Evolutionary conservation across 2,329 filamentous ascomycete genomes (phyloP), one percentile per base, ranked within the genome.

Genomic region (Stachybotrys chartarum): DNA sequence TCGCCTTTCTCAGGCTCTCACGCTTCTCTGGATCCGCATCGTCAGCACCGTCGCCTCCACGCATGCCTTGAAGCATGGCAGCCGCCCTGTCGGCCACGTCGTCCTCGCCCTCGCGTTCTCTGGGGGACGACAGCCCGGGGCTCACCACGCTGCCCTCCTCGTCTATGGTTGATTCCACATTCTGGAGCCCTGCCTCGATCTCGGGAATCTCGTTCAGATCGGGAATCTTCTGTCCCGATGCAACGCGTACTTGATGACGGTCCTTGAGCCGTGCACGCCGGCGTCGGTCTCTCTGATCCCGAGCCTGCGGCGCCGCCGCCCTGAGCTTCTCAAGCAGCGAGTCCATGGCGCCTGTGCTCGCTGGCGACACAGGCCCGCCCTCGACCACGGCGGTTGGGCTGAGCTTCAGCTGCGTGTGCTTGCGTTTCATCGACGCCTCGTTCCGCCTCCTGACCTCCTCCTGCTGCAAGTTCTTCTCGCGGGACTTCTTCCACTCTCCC

Each of bases 401-500:
- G 17, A 81, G 71, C 66, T 88, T 87, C 60, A 86, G 76, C 62
- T 87, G 80, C n/a, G 84, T 81, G 60, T 89, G 83, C 75, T 96
- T 97, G 64, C 93, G 88, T 71, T 93, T 93, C 85, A 97, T 90
- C 48, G 88, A 94, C 44, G 86, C 88, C 72, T 97, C 93, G 70
- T 95, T 96, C 61, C 90, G 87, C 62, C 84, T 89, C 63, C 86
- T 85, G 54, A 82, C 86, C 66, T 96, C 92, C 73, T 99, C 94
- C 58, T 91, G 72, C 32, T 80, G 70, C 18, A 93, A 74, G 73
- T 97, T 99, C 86, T 97, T 97, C 63, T 95, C 90, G 62, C 86
- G 85, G 35, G 91, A 96, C 82, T 88, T 93, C 88, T 93, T 96
- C 90, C 94, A 99, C 70, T 97, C 94, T 35, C 80, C 76, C 63